Evolutionary conservation across 2,329 filamentous ascomycete genomes (phyloP), one percentile per base, ranked within the genome.

Genomic region (Uncinocarpus reesii): DNA sequence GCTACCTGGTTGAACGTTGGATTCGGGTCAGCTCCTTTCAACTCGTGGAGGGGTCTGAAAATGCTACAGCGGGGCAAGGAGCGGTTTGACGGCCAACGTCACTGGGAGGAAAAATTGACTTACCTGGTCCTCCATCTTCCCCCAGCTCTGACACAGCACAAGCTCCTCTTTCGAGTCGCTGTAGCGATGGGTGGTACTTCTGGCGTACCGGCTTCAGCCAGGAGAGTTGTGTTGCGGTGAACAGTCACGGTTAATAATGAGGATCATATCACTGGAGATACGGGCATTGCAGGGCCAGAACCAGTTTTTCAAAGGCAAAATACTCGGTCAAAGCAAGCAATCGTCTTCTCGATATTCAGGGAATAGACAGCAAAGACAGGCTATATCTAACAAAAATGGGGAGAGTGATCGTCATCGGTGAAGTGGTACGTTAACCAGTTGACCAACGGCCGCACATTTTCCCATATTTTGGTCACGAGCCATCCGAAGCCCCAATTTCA

Each of bases 1-100:
- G 92, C 85, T 67, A 95, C 82, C 86, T 95, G 35, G 7, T 50
- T 45, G 23, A 8, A 50, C 13, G 40, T 21, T 42, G 24, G 47
- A 31, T 42, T 11, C 21, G 40, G 55, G 55, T 60, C 53, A 61
- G 34, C 45, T 49, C 54, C 52, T 52, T 8, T 31, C 50, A 54
- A 53, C 51, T 42, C 37, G 34, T 41, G 16, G 45, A 26, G 44
- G 44, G 43, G 43, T 21, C 3, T 18, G 8, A 46, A 46, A 46
- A 29, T 28, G n/a, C 15, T 15, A 31, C 20, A 32, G 42, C 29
- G 42, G 42, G 43, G 43, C 34, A 38, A 8, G 24, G 34, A 4
- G 20, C 23, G 16, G 34, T 35, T 24, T 37, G 47, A 35, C 50
- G 21, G 37, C 49, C 7, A 13, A 32, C 34, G 28, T 18, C 18